Base-by-base conservation (phyloP, 805 yeast species). In the Blastobotrys mokoenaii region DNA sequence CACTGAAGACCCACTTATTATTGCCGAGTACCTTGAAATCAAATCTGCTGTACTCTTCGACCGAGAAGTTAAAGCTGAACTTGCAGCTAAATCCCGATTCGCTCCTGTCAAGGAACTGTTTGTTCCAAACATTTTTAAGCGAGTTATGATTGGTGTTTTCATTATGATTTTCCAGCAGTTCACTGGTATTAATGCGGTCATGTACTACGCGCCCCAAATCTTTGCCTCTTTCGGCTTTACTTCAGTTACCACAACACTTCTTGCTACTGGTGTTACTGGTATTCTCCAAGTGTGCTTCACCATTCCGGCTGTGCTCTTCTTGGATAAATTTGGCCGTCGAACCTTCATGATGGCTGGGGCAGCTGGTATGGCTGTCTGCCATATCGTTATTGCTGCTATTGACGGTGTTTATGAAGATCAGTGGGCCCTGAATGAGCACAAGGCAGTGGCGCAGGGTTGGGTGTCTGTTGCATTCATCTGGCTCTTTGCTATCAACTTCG, bases 121-220 rank as follows among this genome's bases (percentile, higher is more conserved):
- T 29, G 22, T 15, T 6, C 16, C 35, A n/a, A 27, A 20, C 34
- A n/a, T n/a, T n/a, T 55, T 55, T 50, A 47, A 47, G 42, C 46
- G 59, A 37, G 51, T 55, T 25, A 80, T 84, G 65, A 66, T 63
- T 42, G 71, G 76, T 36, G 74, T 74, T 17, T 70, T 75, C 38
- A 72, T 35, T 61, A 76, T 45, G 65, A 58, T 62, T 44, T 73
- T 79, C 69, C 83, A 78, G 60, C 88, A 82, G 66, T 69, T 79
- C 57, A 77, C 85, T 34, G 89, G 88, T 62, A 74, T 80, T 57
- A 80, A 82, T 66, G 80, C 79, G 57, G 73, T 82, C 56, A 78
- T 82, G 67, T 82, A 82, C 70, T 82, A 76, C 60, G 80, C 82
- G 60, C 78, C 82, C 20, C 70, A 76, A 22, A 75, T 80, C 61